Base-by-base conservation (phyloP, 2,329 filamentous ascomycete species). In the Botryosphaeria dothidea region DNA sequence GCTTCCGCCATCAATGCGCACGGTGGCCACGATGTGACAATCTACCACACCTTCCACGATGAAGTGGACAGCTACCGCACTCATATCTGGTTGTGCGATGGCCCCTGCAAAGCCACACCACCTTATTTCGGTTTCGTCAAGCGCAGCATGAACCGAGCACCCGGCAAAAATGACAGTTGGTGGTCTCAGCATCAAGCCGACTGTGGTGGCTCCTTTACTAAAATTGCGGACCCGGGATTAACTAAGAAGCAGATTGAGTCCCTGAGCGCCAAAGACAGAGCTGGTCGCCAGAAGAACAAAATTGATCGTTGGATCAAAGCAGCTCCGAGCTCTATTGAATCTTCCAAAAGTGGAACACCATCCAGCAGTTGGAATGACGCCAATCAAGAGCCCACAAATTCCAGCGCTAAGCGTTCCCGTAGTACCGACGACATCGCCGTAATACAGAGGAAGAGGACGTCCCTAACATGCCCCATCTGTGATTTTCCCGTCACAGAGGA, bases 41-140 rank as follows among this genome's bases (percentile, higher is more conserved):
- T 81, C 11, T 81, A 74, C 66, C 80, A 81, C 68, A 78, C 76
- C 3, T 82, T 82, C 62, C 79, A 81, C 66, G 79, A 81, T 41
- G 79, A 82, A 67, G 79, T 82, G 13, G 78, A 81, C 21, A 79
- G 75, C 69, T 82, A 78, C 65, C 72, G 79, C 19, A 81, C 78
- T 7, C 80, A 82, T 67, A 69, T 81, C 25, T 82, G 79, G 80
- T 74, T 78, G 65, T 81, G 80, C 65, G 69, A 79, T 62, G 79
- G 80, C 8, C 73, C 74, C 13, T 82, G 80, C 66, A 74, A 71
- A 56, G 64, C 64, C 3, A 71, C 67, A 57, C 70, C 79, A 7
- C 80, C 79, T 2, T 81, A 74, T 69, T 81, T 81, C 68, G 80
- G 80, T 0, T 67, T 80, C 2, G 79, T 82, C 19, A 81, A 81